A percentile compares a stretch with the other conserved stretches of the same genome.
phyloP scores from a whole-genome alignment of 805 yeast species.

The Candida wancherniae region DNA sequence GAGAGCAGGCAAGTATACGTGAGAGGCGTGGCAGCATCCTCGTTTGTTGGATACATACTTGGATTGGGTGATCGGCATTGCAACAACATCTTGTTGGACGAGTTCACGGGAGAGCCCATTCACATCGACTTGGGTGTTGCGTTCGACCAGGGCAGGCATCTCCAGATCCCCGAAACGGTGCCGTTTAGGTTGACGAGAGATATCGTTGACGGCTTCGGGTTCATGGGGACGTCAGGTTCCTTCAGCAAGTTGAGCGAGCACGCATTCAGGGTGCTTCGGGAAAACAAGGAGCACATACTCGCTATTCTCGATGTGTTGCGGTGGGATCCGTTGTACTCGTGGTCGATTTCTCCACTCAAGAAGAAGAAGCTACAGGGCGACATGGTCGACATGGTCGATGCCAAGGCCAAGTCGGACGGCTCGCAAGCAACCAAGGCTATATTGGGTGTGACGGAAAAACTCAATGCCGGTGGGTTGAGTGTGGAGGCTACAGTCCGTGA shows the following conservation, averaged over 20 bases:
- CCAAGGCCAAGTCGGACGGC: constrained; percentile 36
- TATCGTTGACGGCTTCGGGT: constrained; percentile 88
- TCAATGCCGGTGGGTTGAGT: constrained; percentile 62
- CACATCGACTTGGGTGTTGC: constrained; percentile 97
- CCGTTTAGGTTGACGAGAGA: constrained; percentile 92
- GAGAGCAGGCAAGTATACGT: constrained; percentile 58
- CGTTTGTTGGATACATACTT: constrained; percentile 80
- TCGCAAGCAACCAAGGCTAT: constrained; percentile 81
- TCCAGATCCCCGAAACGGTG: constrained; percentile 87
- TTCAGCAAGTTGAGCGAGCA: constrained; percentile 71
- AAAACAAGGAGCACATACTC: constrained; percentile 62
- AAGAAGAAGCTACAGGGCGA: constrained; percentile 50
- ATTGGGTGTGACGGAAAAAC: constrained; percentile 63
- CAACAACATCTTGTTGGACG: constrained; percentile 82
- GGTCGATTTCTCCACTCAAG: constrained; percentile 80
- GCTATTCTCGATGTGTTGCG: constrained; percentile 79
- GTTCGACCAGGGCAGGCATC: constrained; percentile 83
- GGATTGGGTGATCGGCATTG: constrained; percentile 97
- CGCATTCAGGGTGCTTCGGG: constrained; percentile 62
- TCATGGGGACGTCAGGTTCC: constrained; percentile 75
- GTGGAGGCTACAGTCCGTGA: constrained; percentile 82
- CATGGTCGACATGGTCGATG: constrained; percentile 14
- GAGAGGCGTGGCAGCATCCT: constrained; percentile 75
- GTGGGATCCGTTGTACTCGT: constrained; percentile 90
- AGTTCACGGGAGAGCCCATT: constrained; percentile 80